Evolutionary conservation across 768 basidiomycete species (phyloP), one percentile per base, ranked within the genome.

Genomic region (Leucogyrophana mollusca): DNA sequence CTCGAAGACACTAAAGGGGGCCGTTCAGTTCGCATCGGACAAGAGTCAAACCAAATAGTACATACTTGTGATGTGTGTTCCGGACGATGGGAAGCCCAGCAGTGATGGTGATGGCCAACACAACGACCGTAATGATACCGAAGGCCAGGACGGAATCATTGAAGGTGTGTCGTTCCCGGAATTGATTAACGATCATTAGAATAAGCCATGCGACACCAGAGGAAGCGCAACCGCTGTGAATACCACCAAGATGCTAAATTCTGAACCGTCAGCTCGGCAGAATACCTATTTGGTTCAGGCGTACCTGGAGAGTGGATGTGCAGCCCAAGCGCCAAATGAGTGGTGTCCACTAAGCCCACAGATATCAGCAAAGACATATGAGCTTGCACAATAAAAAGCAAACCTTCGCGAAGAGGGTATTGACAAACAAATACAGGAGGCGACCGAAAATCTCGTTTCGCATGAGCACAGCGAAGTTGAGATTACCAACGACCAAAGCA

Each of bases 401-500:
- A 27, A 34, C 83, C 76, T 87, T 90, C n/a, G 86, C 85, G 51
- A 92, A 90, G 22, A 76, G 64, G 0, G 80, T 86, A 59, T 88
- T 91, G 51, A 87, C 75, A 17, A 83, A 55, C 37, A 82, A 64
- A 59, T 90, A 92, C 11, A 92, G 58, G 27, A 81, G 63, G n/a
- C 90, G 83, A 9, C 87, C 86, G 52, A 91, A 91, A 2, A 90
- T 70, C 54, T 92, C 90, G 56, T 92, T 92, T 17, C 90, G 76
- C 73, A 88, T 79, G 17, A 92, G 73, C 46, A 91, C 81, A 4
- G 87, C 80, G 20, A 78, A 66, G 53, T 82, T 78, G 39, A 92
- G 64, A 54, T 92, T 92, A 0, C 86, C 90, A 5, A 85, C 71
- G 8, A 85, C 83, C 46, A 89, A 74, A 9, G 86, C 85, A 54